phyloP scores from a whole-genome alignment of 768 basidiomycete species.

The Boletus vinaceobasis region DNA sequence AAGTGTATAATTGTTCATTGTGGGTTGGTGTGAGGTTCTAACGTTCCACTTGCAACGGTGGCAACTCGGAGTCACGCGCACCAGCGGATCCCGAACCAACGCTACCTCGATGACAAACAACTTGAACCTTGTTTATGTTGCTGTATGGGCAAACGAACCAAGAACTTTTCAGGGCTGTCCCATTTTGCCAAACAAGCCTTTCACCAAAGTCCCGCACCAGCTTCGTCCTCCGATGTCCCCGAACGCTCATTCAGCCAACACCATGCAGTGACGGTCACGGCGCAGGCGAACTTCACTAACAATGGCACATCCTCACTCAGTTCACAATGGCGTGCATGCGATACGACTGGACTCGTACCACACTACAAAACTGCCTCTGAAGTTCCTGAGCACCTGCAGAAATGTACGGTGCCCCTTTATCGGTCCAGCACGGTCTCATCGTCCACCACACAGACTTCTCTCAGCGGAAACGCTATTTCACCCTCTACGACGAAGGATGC shows the following conservation, averaged over 20 bases:
- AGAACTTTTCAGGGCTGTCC: slow-evolving; percentile 41
- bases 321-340: slow-evolving; percentile 44
- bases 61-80: not conserved
- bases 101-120: too few relatives aligned
- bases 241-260: not conserved
- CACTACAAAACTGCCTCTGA: slow-evolving; percentile 61
- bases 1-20: not conserved
- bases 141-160: slow-evolving; percentile 41
- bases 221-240: slow-evolving; percentile 3
- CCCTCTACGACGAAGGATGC: slow-evolving; percentile 75
- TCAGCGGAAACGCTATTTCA: slow-evolving; percentile 81
- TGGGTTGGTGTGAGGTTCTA: not conserved
- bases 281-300: not conserved
- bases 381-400: slow-evolving; percentile 75
- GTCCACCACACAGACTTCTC: slow-evolving; percentile 63
- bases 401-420: slow-evolving; percentile 52
- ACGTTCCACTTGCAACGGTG: slow-evolving; percentile 2
- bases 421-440: not conserved
- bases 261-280: not conserved
- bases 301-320: slow-evolving; percentile 18
- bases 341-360: slow-evolving; percentile 72
- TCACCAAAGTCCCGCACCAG: slow-evolving; percentile 12
- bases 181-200: slow-evolving; percentile 42
- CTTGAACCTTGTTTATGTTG: not conserved
- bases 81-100: not conserved